phyloP scores from a whole-genome alignment of 331 rosid genomes.

The Cucumis variabilis region DNA sequence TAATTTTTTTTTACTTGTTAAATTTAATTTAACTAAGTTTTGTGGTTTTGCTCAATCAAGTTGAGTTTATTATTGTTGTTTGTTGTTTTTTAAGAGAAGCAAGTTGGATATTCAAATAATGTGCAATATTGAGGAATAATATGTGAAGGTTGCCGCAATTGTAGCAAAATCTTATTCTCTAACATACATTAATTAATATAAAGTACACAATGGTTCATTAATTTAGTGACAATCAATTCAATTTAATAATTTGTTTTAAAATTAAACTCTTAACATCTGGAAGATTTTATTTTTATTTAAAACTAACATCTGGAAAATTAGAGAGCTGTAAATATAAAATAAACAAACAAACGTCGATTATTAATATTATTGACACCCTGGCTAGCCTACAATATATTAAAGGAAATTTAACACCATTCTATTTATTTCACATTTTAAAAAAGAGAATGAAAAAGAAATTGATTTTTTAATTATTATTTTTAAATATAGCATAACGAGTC shows the following conservation, averaged over 20 bases:
- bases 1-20: not conserved
- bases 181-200: not conserved
- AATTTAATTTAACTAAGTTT: not conserved
- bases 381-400: not conserved
- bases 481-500: too few relatives aligned
- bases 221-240: not conserved
- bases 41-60: not conserved
- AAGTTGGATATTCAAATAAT: conserved; percentile 5
- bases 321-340: not conserved
- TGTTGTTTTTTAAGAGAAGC: not conserved
- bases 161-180: not conserved
- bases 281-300: not conserved
- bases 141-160: not conserved
- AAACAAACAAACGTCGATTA: not conserved
- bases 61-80: too few relatives aligned
- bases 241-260: not conserved
- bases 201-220: not conserved
- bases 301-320: not conserved
- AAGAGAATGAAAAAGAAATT: too few relatives aligned
- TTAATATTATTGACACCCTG: not conserved
- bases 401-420: too few relatives aligned
- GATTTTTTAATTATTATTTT: too few relatives aligned
- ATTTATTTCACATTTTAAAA: too few relatives aligned
- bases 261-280: not conserved
- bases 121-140: not conserved